Evolutionary conservation across 1,284 basidiomycete species (phyloP).

Genomic region (Puccinia hordei): DNA sequence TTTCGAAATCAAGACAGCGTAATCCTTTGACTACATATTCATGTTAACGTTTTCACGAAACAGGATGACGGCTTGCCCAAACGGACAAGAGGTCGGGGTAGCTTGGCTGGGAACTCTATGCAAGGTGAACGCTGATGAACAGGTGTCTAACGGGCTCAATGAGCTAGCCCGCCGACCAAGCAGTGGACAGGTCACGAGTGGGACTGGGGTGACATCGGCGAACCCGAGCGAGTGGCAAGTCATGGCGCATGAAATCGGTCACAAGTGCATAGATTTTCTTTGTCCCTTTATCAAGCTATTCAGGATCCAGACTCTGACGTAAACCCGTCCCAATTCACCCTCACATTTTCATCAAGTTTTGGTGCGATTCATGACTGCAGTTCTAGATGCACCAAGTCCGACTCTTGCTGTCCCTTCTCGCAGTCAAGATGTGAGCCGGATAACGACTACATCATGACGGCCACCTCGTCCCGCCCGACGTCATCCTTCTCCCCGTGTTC

Average conservation of each 20-base stretch:
- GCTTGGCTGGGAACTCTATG: conserved; percentile 57
- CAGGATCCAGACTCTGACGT: neutral
- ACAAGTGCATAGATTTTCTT: neutral
- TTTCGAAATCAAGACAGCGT: neutral
- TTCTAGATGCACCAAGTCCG: conserved; percentile 53
- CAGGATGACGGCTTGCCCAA: conserved; percentile 55
- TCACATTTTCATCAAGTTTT: conserved; percentile 54
- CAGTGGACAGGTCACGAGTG: conserved; percentile 53
- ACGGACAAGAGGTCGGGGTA: conserved; percentile 57
- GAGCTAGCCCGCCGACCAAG: neutral
- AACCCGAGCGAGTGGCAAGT: conserved; percentile 57
- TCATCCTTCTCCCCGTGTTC: conserved; percentile 54
- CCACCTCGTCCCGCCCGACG: conserved; percentile 51
- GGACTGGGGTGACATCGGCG: conserved; percentile 57
- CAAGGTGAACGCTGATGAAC: conserved; percentile 52
- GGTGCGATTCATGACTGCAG: conserved; percentile 59
- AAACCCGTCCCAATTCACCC: conserved; percentile 27
- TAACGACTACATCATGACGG: conserved; percentile 54
- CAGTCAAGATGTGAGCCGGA: conserved; percentile 54
- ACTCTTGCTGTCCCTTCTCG: conserved; percentile 56
- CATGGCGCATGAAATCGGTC: conserved; percentile 57
- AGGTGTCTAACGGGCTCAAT: neutral
- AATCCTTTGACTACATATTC: neutral
- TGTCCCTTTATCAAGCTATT: neutral
- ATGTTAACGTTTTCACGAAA: neutral